Percentiles rank a stretch among this genome's conserved stretches.
Evolutionary conservation across 768 basidiomycete species (phyloP).

Genomic region (Multifurca ochricompacta): DNA sequence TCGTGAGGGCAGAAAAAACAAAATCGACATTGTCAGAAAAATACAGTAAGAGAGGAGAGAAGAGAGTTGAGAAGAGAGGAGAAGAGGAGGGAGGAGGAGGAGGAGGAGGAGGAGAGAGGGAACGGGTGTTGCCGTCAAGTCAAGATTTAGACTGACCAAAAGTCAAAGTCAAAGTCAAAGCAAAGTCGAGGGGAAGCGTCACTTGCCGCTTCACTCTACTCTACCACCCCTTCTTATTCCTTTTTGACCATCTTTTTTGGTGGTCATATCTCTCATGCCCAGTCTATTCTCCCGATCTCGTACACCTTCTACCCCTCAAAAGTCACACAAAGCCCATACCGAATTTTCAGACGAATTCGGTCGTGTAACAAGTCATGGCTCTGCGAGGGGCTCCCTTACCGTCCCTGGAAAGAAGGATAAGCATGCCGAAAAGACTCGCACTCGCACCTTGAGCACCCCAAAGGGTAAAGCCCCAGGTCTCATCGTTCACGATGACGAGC

Average conservation of each 20-base stretch:
- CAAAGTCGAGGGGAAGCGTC: background rate
- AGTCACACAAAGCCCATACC: slow-evolving; percentile 23
- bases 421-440: slow-evolving; percentile 37
- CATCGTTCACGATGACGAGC: slow-evolving; percentile 29
- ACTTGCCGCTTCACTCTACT: background rate
- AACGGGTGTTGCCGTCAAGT: background rate
- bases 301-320: slow-evolving; percentile 45
- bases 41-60: too few relatives aligned
- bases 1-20: too few relatives aligned
- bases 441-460: slow-evolving; percentile 37
- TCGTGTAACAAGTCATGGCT: slow-evolving; percentile 41
- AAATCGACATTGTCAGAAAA: too few relatives aligned
- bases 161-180: background rate
- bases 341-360: slow-evolving; percentile 57
- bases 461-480: slow-evolving; percentile 31
- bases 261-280: slow-evolving; percentile 44
- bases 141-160: background rate
- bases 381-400: slow-evolving; percentile 30
- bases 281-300: slow-evolving; percentile 67
- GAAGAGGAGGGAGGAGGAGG: background rate
- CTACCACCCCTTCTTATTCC: background rate
- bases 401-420: slow-evolving; percentile 27
- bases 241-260: background rate
- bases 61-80: background rate
- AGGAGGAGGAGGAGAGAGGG: background rate